These are phyloP conservation scores for Geotrichum fermentans DNA, from an alignment of 1,139 yeast species.

Conservation along the genomic window DNA sequence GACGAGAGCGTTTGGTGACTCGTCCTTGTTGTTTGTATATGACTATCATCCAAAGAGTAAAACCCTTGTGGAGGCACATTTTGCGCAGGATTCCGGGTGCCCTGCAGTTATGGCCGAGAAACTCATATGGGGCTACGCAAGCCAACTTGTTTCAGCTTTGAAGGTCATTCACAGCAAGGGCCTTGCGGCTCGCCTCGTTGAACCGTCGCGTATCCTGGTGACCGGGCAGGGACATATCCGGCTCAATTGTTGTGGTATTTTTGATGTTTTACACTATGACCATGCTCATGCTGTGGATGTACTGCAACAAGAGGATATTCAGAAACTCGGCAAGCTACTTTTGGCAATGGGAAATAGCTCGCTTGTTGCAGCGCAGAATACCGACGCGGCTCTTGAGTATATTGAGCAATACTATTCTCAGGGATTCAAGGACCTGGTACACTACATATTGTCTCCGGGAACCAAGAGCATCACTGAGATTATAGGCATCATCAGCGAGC, in stretches of 20 bases:
- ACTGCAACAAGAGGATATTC: conserved; percentile 52
- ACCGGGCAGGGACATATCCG: conserved; percentile 67
- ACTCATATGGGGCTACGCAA: conserved; percentile 66
- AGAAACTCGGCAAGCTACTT: conserved; percentile 53
- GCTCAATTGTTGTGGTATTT: conserved; percentile 66
- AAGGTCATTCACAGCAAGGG: conserved; percentile 56
- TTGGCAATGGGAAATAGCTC: conserved; percentile 48
- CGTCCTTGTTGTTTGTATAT: conserved; percentile 52
- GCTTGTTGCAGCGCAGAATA: conserved; percentile 25
- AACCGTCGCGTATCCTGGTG: conserved; percentile 64
- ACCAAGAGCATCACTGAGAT: conserved; percentile 17
- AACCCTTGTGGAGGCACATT: conserved; percentile 54
- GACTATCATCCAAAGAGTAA: conserved; percentile 65
- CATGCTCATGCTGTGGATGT: conserved; percentile 33
- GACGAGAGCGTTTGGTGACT: conserved; percentile 78
- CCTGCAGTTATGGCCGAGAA: conserved; percentile 50
- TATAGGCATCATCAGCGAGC: conserved; percentile 27
- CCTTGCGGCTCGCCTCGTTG: conserved; percentile 59
- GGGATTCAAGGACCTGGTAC: conserved; percentile 24
- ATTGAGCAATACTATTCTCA: conserved; percentile 21
- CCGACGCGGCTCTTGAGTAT: conserved; percentile 24
- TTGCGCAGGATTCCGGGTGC: conserved; percentile 35
- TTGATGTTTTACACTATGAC: conserved; percentile 56
- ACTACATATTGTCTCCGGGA: conserved; percentile 17
- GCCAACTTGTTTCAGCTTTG: conserved; percentile 69